phyloP scores from a whole-genome alignment of 306 rosid species.

The Fagus sylvatica region DNA sequence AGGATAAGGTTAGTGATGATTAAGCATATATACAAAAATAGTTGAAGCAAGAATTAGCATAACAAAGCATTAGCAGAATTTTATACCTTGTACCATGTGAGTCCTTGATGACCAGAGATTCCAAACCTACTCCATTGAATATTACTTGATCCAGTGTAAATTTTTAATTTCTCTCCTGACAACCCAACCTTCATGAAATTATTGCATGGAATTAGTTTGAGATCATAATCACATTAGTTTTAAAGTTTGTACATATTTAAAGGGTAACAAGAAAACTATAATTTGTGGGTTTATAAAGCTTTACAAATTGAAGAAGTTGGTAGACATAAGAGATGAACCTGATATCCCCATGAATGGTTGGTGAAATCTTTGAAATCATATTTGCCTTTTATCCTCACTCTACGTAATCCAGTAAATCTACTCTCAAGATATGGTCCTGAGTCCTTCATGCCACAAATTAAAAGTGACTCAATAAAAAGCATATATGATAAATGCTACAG shows the following conservation, averaged over 20 bases:
- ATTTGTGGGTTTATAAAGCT: not conserved
- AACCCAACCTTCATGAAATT: constrained; percentile 42
- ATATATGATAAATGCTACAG: not conserved
- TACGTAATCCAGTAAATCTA: constrained; percentile 29
- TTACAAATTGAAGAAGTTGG: not conserved
- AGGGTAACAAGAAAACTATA: too few relatives aligned
- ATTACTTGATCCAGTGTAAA: constrained; percentile 29
- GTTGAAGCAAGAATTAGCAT: not conserved
- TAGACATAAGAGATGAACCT: constrained; percentile 27
- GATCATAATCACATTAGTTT: not conserved
- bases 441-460: constrained; percentile 31
- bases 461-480: not conserved
- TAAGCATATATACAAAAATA: not conserved
- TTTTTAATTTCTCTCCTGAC: constrained; percentile 40
- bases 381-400: constrained; percentile 28
- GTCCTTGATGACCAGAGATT: constrained; percentile 27
- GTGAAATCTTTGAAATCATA: constrained; percentile 24
- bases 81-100: constrained; percentile 62
- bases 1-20: not conserved
- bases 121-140: constrained; percentile 39
- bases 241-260: not conserved
- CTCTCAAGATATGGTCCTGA: constrained; percentile 48
- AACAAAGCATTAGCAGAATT: not conserved
- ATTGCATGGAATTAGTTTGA: not conserved
- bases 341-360: constrained; percentile 38